Evolutionary conservation across 1,284 basidiomycete genomes (phyloP).

Genomic region (Naganishia liquefaciens): DNA sequence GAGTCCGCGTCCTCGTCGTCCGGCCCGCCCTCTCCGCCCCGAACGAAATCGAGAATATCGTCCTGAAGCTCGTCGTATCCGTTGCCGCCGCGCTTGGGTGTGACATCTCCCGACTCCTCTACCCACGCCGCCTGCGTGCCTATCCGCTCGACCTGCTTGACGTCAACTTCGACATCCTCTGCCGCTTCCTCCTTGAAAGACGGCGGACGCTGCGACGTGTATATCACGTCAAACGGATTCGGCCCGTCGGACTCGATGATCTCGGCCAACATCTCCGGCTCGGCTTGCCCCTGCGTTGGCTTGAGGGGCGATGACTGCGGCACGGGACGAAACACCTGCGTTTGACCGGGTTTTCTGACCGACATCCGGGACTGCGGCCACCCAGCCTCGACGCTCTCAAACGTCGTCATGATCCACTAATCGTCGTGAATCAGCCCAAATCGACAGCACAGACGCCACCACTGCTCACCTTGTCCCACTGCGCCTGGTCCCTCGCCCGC

Average conservation of each 20-base stretch:
- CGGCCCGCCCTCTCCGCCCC: neutral
- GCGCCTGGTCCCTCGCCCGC: slow-evolving; percentile 40
- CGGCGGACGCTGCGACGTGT: slow-evolving; percentile 33
- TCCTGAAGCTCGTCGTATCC: slow-evolving; percentile 40
- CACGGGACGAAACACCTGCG: slow-evolving; percentile 15
- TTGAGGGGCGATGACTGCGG: slow-evolving; percentile 29
- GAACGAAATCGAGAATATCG: slow-evolving; percentile 23
- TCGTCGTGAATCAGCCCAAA: too few species aligned
- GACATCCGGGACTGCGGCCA: slow-evolving; percentile 43
- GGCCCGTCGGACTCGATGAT: slow-evolving; percentile 39
- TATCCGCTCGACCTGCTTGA: slow-evolving; percentile 27
- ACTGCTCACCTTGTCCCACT: slow-evolving; percentile 56
- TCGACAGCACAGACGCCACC: too few species aligned
- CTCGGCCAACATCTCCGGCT: slow-evolving; percentile 22
- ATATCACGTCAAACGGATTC: slow-evolving; percentile 43
- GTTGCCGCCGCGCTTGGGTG: slow-evolving; percentile 22
- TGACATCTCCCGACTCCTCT: slow-evolving; percentile 23
- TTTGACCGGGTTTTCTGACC: slow-evolving; percentile 24
- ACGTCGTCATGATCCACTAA: slow-evolving; percentile 77
- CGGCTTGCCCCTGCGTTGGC: slow-evolving; percentile 32
- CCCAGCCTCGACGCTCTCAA: slow-evolving; percentile 66
- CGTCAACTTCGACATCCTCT: slow-evolving; percentile 41
- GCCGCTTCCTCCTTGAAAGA: slow-evolving; percentile 42
- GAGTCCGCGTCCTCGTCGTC: slow-evolving; percentile 41
- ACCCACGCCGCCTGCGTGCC: slow-evolving; percentile 30